phyloP scores from a whole-genome alignment of 352 stramenopile genomes.

The Phytopythium helicoides region DNA sequence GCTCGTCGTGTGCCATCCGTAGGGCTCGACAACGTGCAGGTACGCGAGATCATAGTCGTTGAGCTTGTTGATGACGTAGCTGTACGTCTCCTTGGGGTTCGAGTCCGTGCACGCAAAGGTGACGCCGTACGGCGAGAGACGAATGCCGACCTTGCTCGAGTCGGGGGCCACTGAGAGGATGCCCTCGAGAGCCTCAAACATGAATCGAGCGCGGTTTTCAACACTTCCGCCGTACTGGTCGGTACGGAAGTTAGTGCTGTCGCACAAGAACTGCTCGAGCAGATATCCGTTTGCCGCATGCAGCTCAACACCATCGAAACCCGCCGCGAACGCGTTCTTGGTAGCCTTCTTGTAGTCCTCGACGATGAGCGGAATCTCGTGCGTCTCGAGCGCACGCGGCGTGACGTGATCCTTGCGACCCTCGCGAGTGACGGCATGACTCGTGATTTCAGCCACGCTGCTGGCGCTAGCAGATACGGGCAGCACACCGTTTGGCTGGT shows the following conservation, averaged over 20 bases:
- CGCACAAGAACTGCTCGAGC: constrained; percentile 87
- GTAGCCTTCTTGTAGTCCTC: constrained; percentile 68
- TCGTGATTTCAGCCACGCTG: constrained; percentile 23
- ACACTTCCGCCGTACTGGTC: constrained; percentile 80
- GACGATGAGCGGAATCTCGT: constrained; percentile 71
- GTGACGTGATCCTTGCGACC: constrained; percentile 31
- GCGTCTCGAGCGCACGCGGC: constrained; percentile 49
- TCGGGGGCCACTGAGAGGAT: constrained; percentile 11
- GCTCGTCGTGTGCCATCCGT: constrained; percentile 15
- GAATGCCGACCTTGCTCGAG: constrained; percentile 20
- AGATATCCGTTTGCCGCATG: constrained; percentile 91
- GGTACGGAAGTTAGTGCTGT: constrained; percentile 63
- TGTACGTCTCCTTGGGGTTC: constrained; percentile 26
- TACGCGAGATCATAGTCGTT: constrained; percentile 36
- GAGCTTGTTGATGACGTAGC: constrained; percentile 21
- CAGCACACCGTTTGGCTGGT: constrained; percentile 39
- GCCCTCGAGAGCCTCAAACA: constrained; percentile 66
- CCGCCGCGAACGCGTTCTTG: constrained; percentile 56
- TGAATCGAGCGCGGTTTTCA: constrained; percentile 74
- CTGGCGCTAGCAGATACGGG: constrained; percentile 40
- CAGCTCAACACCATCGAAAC: constrained; percentile 91
- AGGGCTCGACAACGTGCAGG: constrained; percentile 39
- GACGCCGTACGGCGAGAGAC: constrained; percentile 22
- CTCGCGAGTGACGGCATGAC: constrained; percentile 26
- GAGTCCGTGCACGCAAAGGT: constrained; percentile 28